Percentiles rank a stretch among this genome's conserved stretches.
These are phyloP conservation scores for Phaeosphaeria sp. DNA, from an alignment of 2,329 filamentous ascomycete species.

Conservation along the genomic window DNA sequence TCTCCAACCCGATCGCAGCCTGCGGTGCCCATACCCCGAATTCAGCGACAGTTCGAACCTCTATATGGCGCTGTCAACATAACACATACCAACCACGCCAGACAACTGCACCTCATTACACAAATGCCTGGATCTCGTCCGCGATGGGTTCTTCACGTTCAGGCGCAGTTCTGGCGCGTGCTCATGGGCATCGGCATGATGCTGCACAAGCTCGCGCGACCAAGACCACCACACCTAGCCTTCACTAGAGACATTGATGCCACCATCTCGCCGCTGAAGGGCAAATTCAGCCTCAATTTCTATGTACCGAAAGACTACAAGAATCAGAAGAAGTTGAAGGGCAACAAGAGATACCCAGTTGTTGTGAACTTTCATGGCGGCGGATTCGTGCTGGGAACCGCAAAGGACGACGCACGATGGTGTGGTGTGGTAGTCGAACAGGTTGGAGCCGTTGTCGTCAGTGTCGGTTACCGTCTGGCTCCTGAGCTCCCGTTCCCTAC, in stretches of 20 bases:
- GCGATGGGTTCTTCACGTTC: constrained; percentile 66
- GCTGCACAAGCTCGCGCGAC: constrained; percentile 67
- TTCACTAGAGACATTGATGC: constrained; percentile 65
- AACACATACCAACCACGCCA: constrained; percentile 1
- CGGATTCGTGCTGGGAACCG: constrained; percentile 66
- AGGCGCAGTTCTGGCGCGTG: constrained; percentile 70
- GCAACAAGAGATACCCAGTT: constrained; percentile 59
- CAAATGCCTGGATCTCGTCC: constrained; percentile 44
- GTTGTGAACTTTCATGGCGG: constrained; percentile 71
- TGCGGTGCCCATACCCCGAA: background rate
- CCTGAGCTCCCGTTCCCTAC: constrained; percentile 68
- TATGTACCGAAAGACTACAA: constrained; percentile 63
- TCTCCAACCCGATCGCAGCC: background rate
- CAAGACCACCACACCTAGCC: constrained; percentile 64
- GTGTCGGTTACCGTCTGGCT: constrained; percentile 66
- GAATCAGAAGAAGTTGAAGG: constrained; percentile 50
- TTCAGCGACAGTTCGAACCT: constrained; percentile 4
- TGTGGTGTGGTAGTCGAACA: constrained; percentile 62
- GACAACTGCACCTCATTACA: constrained; percentile 5
- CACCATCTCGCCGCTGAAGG: constrained; percentile 54
- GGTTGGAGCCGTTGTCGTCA: constrained; percentile 64
- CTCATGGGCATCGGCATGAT: constrained; percentile 74
- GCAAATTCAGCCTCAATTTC: constrained; percentile 63
- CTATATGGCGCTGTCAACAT: constrained; percentile 12
- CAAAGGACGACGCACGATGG: constrained; percentile 68